Conservation (phyloP, 306 rosid species). For the Cicer pinnatifidum region DNA sequence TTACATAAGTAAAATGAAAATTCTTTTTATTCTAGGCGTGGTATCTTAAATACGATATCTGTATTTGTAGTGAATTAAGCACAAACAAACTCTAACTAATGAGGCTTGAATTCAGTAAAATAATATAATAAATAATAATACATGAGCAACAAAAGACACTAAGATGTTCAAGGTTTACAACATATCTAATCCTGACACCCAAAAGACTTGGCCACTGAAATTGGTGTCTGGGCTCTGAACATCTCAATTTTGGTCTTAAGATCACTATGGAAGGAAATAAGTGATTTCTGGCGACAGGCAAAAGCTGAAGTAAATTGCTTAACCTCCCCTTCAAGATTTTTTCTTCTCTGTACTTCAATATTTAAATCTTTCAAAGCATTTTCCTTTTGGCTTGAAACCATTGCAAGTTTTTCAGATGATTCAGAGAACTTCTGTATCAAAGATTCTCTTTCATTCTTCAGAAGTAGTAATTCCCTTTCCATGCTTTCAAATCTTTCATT, state of each 20-base stretch:
- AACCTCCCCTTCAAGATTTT: conserved; percentile 73
- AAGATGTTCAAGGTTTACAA: conserved; percentile 37
- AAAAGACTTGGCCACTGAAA: conserved; percentile 55
- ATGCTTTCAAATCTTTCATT: conserved; percentile 61
- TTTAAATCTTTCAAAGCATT: conserved; percentile 65
- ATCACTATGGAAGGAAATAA: conserved; percentile 63
- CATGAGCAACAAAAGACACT: conserved; percentile 26
- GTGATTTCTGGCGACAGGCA: conserved; percentile 64
- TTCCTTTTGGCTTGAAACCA: conserved; percentile 65
- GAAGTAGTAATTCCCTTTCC: conserved; percentile 64
- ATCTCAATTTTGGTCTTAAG: conserved; percentile 62
- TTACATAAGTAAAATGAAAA: too few species aligned
- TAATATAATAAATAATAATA: conserved; percentile 34
- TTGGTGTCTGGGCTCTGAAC: conserved; percentile 54
- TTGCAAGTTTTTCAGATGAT: conserved; percentile 59
- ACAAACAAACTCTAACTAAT: neutral
- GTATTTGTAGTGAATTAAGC: too few species aligned
- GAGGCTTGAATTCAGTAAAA: conserved; percentile 24
- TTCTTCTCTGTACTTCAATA: conserved; percentile 69
- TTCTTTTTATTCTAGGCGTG: too few species aligned
- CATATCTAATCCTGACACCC: conserved; percentile 47
- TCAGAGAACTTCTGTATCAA: conserved; percentile 60
- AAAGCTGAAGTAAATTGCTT: conserved; percentile 72
- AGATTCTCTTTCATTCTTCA: conserved; percentile 71
- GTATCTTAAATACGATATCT: too few species aligned